Evolutionary conservation across 495 filamentous ascomycete species (phyloP).

Genomic region (Aspergillus incahuasiensis): DNA sequence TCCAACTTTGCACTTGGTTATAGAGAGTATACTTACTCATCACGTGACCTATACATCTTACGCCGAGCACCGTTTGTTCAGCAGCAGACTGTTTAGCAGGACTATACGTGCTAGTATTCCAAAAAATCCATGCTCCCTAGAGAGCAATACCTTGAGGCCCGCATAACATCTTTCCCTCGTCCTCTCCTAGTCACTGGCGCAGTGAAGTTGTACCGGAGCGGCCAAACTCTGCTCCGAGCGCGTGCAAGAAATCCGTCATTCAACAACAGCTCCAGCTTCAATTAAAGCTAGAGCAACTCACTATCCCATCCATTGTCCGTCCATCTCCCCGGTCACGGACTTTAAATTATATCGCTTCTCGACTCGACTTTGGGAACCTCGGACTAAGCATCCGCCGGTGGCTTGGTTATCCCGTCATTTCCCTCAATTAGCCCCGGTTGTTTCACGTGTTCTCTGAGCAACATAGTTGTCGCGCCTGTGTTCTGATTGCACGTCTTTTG

Average conservation of each 20-base stretch:
- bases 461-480: slow-evolving; percentile 8
- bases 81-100: background rate
- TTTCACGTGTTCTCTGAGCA: slow-evolving; percentile 13
- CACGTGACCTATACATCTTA: background rate
- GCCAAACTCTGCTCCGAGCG: slow-evolving; percentile 12
- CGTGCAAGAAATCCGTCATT: slow-evolving; percentile 8
- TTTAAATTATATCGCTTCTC: background rate
- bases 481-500: background rate
- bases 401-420: background rate
- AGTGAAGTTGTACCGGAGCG: slow-evolving; percentile 3
- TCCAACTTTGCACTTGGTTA: background rate
- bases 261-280: slow-evolving; percentile 12
- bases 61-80: background rate
- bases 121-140: background rate
- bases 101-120: background rate
- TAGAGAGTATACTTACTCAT: background rate
- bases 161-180: background rate
- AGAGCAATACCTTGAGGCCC: background rate
- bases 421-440: background rate
- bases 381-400: background rate
- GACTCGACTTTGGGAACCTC: background rate
- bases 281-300: background rate
- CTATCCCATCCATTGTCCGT: slow-evolving; percentile 12
- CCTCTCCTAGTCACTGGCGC: background rate
- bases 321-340: slow-evolving; percentile 18